These are phyloP conservation scores for Amanita phalloides DNA, from an alignment of 768 basidiomycete species.

Conservation along the genomic window DNA sequence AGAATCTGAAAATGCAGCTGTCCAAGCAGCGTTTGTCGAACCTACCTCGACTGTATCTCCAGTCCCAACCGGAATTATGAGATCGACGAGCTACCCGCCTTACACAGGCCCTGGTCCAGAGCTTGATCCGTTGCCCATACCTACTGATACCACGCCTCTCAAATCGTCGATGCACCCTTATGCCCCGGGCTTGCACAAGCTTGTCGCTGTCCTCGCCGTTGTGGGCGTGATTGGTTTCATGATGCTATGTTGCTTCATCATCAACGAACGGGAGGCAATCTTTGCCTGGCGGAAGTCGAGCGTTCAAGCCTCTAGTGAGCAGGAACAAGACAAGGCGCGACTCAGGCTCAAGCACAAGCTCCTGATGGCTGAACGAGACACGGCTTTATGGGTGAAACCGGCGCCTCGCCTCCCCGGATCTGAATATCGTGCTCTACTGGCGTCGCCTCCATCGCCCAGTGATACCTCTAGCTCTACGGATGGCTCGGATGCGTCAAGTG, in stretches of 20 bases:
- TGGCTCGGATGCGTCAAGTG: not conserved
- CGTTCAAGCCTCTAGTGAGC: not conserved
- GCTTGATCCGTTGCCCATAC: not conserved
- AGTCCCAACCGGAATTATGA: not conserved
- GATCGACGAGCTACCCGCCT: not conserved
- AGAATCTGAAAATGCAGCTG: not conserved
- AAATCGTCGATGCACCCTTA: not conserved
- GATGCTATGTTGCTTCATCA: conserved; percentile 1
- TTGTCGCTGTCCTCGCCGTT: conserved; percentile 2
- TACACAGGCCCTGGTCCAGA: conserved; percentile 3
- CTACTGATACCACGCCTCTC: not conserved
- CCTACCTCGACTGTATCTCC: not conserved
- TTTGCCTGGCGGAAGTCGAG: not conserved
- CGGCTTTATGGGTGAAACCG: not conserved
- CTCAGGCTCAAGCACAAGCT: not conserved
- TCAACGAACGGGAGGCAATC: conserved; percentile 1
- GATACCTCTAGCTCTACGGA: not conserved
- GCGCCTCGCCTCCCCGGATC: not conserved
- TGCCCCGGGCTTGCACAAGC: conserved; percentile 1
- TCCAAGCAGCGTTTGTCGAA: not conserved
- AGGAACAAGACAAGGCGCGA: not conserved
- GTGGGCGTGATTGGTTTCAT: not conserved
- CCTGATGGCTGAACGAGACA: not conserved
- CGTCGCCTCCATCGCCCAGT: not conserved
- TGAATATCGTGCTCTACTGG: not conserved